Conservation (phyloP, 1,139 yeast species). For the Ogataea hybrid region DNA sequence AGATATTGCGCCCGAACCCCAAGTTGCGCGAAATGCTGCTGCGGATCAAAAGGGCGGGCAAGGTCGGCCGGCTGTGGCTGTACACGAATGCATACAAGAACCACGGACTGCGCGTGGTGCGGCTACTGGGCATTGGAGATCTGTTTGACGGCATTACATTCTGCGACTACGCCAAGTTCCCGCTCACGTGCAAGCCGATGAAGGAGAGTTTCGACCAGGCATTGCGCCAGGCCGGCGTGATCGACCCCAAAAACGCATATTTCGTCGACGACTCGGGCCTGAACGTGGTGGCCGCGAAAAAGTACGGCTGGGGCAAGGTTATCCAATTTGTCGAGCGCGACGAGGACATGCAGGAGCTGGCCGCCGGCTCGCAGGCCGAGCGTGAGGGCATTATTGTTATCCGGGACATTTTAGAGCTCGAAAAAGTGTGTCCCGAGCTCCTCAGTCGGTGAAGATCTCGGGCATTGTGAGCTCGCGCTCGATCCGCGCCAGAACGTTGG, state of each 20-base stretch:
- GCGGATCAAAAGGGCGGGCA: constrained; percentile 42
- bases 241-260: constrained; percentile 46
- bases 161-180: constrained; percentile 70
- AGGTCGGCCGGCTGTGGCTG: constrained; percentile 70
- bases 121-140: constrained; percentile 82
- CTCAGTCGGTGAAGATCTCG: constrained; percentile 25
- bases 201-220: constrained; percentile 54
- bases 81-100: constrained; percentile 92
- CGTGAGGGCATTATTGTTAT: constrained; percentile 43
- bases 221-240: constrained; percentile 58
- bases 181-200: constrained; percentile 88
- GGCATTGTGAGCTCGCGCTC: constrained; percentile 18
- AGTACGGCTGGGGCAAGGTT: constrained; percentile 51
- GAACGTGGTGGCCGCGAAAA: constrained; percentile 56
- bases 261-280: constrained; percentile 83
- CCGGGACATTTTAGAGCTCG: constrained; percentile 46
- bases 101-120: constrained; percentile 77
- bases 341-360: constrained; percentile 39
- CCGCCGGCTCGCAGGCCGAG: constrained; percentile 28
- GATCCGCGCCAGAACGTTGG: constrained; percentile 15
- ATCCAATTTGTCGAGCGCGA: constrained; percentile 58
- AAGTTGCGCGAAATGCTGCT: constrained; percentile 51
- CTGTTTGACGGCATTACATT: constrained; percentile 89
- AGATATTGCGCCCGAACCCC: constrained; percentile 61
- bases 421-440: constrained; percentile 46